These are phyloP conservation scores for Fusarium sp. DNA, from an alignment of 2,329 filamentous ascomycete genomes.

Conservation along the genomic window DNA sequence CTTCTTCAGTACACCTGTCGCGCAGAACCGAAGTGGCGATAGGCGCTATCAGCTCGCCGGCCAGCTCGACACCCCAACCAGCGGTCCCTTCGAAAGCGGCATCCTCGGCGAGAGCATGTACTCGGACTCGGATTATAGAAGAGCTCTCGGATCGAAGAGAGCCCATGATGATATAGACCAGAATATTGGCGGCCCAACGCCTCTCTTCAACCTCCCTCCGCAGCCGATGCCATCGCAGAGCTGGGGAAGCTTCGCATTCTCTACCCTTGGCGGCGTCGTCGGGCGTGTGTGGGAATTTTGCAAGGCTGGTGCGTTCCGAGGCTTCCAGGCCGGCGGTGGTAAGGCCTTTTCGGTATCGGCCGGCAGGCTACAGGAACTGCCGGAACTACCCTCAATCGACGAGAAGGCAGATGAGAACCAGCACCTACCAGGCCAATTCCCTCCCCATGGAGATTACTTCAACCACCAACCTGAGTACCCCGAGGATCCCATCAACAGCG, in stretches of 20 bases:
- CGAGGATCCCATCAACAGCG: conserved; percentile 47
- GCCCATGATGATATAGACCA: conserved; percentile 52
- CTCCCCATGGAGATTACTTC: conserved; percentile 43
- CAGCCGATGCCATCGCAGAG: conserved; percentile 50
- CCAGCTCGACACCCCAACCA: conserved; percentile 63
- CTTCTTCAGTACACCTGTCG: conserved; percentile 38
- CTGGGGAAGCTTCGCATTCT: conserved; percentile 71
- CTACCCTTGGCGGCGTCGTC: conserved; percentile 73
- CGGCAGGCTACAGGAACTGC: conserved; percentile 37
- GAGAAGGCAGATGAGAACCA: conserved; percentile 36
- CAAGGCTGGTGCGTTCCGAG: conserved; percentile 77
- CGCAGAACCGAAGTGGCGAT: conserved; percentile 27
- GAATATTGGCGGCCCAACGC: conserved; percentile 46
- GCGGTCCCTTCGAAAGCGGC: conserved; percentile 46
- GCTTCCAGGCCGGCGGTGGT: conserved; percentile 89
- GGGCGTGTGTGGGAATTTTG: conserved; percentile 91
- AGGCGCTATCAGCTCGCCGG: conserved; percentile 63
- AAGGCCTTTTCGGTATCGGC: conserved; percentile 70
- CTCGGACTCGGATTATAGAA: conserved; percentile 68
- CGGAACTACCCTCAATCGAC: conserved; percentile 31
- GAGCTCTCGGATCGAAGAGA: conserved; percentile 62
- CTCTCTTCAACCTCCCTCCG: conserved; percentile 48
- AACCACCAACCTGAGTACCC: conserved; percentile 19
- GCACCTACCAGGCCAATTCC: conserved; percentile 47
- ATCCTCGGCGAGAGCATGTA: conserved; percentile 66